Evolutionary conservation across 1,139 yeast genomes (phyloP).

Genomic region (Scheffersomyces quercinus): DNA sequence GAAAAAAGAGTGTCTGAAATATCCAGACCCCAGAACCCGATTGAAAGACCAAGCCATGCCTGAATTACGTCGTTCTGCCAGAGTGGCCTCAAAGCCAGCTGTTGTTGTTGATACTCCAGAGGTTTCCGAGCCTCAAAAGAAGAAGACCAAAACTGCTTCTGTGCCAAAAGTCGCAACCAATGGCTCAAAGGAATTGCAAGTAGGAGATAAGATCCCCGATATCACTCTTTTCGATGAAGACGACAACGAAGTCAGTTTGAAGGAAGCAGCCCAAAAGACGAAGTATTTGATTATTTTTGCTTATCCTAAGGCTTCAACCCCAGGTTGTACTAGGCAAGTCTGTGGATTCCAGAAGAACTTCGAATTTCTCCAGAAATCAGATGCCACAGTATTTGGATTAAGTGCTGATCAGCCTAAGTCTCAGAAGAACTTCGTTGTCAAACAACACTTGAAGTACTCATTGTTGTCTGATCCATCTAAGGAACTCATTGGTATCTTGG

Average conservation of each 20-base stretch:
- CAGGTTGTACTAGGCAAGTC: conserved; percentile 94
- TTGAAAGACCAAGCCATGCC: conserved; percentile 30
- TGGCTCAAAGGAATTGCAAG: conserved; percentile 35
- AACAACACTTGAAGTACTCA: conserved; percentile 71
- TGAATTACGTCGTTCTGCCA: conserved; percentile 55
- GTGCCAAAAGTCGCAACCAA: conserved; percentile 10
- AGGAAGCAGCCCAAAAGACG: conserved; percentile 45
- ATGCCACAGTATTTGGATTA: conserved; percentile 60
- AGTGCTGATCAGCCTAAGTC: conserved; percentile 75
- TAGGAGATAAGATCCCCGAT: conserved; percentile 74
- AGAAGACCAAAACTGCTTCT: conserved; percentile 11
- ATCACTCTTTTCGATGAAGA: conserved; percentile 66
- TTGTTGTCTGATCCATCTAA: conserved; percentile 76
- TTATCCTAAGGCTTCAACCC: conserved; percentile 91
- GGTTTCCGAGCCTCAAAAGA: conserved; percentile 19
- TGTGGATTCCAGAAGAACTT: conserved; percentile 78
- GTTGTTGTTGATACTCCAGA: conserved; percentile 10
- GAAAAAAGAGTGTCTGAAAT: too few species aligned
- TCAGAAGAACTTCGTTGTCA: conserved; percentile 72
- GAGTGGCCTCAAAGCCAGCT: conserved; percentile 28
- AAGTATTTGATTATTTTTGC: conserved; percentile 66
- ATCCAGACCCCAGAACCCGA: too few species aligned
- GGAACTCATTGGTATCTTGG: conserved; percentile 68
- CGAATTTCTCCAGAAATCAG: conserved; percentile 51
- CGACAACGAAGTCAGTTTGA: conserved; percentile 55